phyloP scores from a whole-genome alignment of 2,329 filamentous ascomycete genomes.

The Aspergillus proliferans region DNA sequence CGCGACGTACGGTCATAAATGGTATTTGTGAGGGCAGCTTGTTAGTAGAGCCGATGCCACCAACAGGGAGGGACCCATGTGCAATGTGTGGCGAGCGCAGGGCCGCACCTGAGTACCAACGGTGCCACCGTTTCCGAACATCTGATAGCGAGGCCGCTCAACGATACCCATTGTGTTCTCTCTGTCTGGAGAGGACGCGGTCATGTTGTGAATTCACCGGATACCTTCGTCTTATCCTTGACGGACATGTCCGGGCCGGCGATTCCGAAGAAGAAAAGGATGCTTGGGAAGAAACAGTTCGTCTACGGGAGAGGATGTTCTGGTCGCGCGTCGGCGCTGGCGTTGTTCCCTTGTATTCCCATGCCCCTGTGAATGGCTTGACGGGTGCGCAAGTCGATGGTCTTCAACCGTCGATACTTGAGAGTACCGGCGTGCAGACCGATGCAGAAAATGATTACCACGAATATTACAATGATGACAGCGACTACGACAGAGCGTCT shows the following conservation, averaged over 20 bases:
- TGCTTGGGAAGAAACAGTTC: slow-evolving; percentile 92
- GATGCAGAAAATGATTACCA: slow-evolving; percentile 3
- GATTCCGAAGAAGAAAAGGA: slow-evolving; percentile 76
- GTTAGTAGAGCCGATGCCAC: slow-evolving; percentile 80
- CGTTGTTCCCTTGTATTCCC: slow-evolving; percentile 62
- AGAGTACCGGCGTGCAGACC: slow-evolving; percentile 5
- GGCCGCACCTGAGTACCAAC: slow-evolving; percentile 62
- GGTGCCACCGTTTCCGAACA: slow-evolving; percentile 82
- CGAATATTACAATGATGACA: slow-evolving; percentile 2
- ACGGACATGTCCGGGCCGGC: slow-evolving; percentile 83
- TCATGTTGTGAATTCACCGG: slow-evolving; percentile 89
- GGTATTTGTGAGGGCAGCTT: slow-evolving; percentile 79
- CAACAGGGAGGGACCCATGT: slow-evolving; percentile 60
- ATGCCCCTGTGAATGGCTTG: slow-evolving; percentile 11
- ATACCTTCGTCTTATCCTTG: slow-evolving; percentile 83
- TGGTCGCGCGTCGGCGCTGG: slow-evolving; percentile 91
- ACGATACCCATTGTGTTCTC: slow-evolving; percentile 81
- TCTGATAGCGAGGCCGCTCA: slow-evolving; percentile 82
- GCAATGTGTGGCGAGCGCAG: slow-evolving; percentile 82
- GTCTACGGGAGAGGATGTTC: slow-evolving; percentile 89
- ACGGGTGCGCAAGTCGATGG: background rate
- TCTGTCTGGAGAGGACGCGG: slow-evolving; percentile 76
- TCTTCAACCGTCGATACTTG: background rate
- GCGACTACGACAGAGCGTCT: slow-evolving; percentile 1
- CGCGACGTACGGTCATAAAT: slow-evolving; percentile 73